Percentiles rank a stretch among this genome's conserved stretches.
These are phyloP conservation scores for Chrysophaeum taylorii DNA, from an alignment of 352 stramenopile species.

Conservation along the genomic window DNA sequence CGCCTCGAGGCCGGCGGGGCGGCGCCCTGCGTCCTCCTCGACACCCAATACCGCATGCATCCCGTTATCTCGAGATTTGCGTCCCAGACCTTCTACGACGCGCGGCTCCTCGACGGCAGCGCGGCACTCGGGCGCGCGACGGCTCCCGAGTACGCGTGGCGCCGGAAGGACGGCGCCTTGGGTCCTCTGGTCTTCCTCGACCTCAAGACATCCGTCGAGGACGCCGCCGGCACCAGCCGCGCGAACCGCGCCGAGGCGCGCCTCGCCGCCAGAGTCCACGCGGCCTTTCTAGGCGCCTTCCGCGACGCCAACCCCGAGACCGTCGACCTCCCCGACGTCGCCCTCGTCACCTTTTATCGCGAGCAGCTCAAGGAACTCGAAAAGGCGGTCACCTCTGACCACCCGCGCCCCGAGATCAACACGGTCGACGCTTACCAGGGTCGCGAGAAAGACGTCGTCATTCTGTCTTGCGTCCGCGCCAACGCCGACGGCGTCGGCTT, in stretches of 20 bases:
- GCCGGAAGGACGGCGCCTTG: slow-evolving; percentile 22
- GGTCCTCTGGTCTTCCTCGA: slow-evolving; percentile 40
- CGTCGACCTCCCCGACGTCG: no score
- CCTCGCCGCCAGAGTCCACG: slow-evolving; percentile 40
- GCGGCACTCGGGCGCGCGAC: slow-evolving; percentile 44
- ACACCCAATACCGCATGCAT: slow-evolving; percentile 83
- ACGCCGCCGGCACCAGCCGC: slow-evolving; percentile 62
- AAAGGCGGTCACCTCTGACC: background rate
- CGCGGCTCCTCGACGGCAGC: slow-evolving; percentile 68
- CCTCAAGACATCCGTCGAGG: slow-evolving; percentile 51
- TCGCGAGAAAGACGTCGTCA: slow-evolving; percentile 89
- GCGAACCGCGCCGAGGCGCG: slow-evolving; percentile 54
- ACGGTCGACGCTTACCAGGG: slow-evolving; percentile 92
- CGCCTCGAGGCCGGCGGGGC: slow-evolving; percentile 36
- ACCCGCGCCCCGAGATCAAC: slow-evolving; percentile 88
- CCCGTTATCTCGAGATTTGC: slow-evolving; percentile 85
- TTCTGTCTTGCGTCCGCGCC: slow-evolving; percentile 76
- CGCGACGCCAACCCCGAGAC: no score
- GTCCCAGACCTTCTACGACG: slow-evolving; percentile 83
- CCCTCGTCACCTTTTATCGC: slow-evolving; percentile 86
- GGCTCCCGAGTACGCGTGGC: slow-evolving; percentile 31
- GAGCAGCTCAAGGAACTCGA: slow-evolving; percentile 61
- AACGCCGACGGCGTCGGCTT: slow-evolving; percentile 41
- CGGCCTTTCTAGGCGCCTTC: slow-evolving; percentile 42
- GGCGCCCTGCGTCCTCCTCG: slow-evolving; percentile 30